Base-by-base conservation (phyloP, 306 rosid species). In the Cicer judaicum region DNA sequence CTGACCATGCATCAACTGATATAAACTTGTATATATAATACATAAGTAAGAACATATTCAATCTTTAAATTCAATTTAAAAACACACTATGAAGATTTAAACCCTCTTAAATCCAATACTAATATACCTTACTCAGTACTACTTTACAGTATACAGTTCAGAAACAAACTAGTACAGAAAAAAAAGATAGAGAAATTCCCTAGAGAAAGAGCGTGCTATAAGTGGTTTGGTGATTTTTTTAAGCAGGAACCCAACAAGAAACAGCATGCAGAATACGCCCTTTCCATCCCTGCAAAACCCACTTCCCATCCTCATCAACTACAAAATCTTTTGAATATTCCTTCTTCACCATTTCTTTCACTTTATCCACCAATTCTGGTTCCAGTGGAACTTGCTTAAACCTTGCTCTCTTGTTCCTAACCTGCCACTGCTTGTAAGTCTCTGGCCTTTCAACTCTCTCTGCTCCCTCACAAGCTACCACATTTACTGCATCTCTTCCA, bases 211-310 rank as follows among this genome's bases (percentile, higher is more conserved):
- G 13, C 15, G 50, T 8, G 40, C 53, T 72, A 15, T 10, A 66
- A 38, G 55, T 52, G 11, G 7, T 63, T 44, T 52, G 40, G 40
- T 41, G 50, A 68, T 46, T 29, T 67, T 70, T 53, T 77, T 80
- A 87, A 8, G 85, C 86, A 61, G 91, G 88, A 75, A 73, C 84
- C 98, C 98, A 94, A 68, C 76, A 79, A 56, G 97, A 82, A 38
- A 88, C 36, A 10, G 88, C 97, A 49, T 81, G 74, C 21, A 82
- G 44, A 56, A 86, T 84, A 43, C 95, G 81, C 1, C 97, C 98
- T 78, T 88, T 88, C 96, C 98, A 94, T 47, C 97, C 97, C 73
- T 85, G 97, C 68, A 90, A 42, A 83, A 91, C 63, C 96, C 94
- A 91, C 66, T 74, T 81, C 15, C 93, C 88, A 57, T 91, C 95